Base-by-base conservation (phyloP, 2,329 filamentous ascomycete species). In the Penicillium sp. region DNA sequence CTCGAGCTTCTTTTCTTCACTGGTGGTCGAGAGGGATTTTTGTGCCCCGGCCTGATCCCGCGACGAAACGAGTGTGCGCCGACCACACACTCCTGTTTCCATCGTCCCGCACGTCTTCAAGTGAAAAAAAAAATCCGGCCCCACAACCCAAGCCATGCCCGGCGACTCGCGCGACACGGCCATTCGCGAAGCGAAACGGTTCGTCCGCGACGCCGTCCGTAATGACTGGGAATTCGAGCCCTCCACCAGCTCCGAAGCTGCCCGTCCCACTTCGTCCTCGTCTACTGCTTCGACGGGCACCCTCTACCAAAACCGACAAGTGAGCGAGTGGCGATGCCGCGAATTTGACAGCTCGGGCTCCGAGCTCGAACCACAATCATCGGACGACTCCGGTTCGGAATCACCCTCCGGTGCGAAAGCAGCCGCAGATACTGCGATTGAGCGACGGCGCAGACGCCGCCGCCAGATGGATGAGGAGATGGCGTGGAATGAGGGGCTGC, bases 401-500 rank as follows among this genome's bases (percentile, higher is more conserved):
- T 48, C 51, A 0, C 44, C 55, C 2, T 54, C 56, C 6, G 51
- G 52, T 8, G 16, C 20, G 64, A 72, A 48, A 66, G 68, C 4
- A 71, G 74, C 51, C 62, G 66, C 22, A 72, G 74, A 54, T 70
- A 75, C 75, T 16, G 67, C 76, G 4, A 66, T 77, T 4, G 78
- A 79, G 40, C 79, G 80, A 50, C 80, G 79, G 54, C 77, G 82
- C 31, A 80, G 78, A 55, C 77, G 82, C 38, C 78, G 84, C 48
- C 81, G 78, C 60, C 80, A 77, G 44, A 67, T 83, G 44, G 80
- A 82, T 55, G 82, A 84, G 50, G 87, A 89, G 74, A 81, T 85
- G 74, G 69, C 76, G 27, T 95, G 88, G 86, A 97, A 96, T 63
- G 78, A 86, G 33, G 92, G 92, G 0, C 69, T 96, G 50, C 81